Conservation (phyloP, 192 early-diverging fungal genomes). For the Rhizophagus clarus region DNA sequence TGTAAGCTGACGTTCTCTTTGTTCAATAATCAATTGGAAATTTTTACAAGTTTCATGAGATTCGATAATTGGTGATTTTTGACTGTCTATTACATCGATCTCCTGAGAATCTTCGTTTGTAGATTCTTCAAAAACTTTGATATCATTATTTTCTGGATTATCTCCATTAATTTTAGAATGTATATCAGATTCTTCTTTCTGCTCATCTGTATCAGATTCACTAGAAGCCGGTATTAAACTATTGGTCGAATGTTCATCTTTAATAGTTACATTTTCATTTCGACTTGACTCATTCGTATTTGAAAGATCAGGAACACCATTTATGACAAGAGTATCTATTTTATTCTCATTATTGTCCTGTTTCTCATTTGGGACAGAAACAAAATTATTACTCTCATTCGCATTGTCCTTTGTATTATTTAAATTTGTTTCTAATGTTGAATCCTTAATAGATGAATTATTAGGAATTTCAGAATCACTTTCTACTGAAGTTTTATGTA, state of each 20-base stretch:
- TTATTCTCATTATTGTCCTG: not conserved
- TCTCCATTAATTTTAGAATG: not conserved
- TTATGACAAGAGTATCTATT: not conserved
- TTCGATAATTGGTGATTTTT: not conserved
- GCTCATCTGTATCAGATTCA: not conserved
- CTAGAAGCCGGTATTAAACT: not conserved
- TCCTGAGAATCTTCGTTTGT: not conserved
- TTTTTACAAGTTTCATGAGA: slow-evolving; percentile 4
- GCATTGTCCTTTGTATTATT: not conserved
- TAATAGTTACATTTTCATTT: not conserved
- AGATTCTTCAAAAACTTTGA: not conserved
- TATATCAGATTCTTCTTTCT: not conserved
- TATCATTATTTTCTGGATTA: not conserved
- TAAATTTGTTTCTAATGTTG: not conserved
- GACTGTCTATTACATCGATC: not conserved
- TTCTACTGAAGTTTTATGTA: not conserved
- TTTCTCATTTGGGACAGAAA: not conserved
- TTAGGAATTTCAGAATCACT: not conserved
- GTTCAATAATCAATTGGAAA: slow-evolving; percentile 34
- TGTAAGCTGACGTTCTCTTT: slow-evolving; percentile 42
- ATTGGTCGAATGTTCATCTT: not conserved
- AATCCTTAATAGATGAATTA: not conserved
- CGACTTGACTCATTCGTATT: not conserved
- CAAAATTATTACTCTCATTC: not conserved
- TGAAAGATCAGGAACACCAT: not conserved